Evolutionary conservation across 1,284 basidiomycete genomes (phyloP).

Genomic region (Cystobasidium sp.): DNA sequence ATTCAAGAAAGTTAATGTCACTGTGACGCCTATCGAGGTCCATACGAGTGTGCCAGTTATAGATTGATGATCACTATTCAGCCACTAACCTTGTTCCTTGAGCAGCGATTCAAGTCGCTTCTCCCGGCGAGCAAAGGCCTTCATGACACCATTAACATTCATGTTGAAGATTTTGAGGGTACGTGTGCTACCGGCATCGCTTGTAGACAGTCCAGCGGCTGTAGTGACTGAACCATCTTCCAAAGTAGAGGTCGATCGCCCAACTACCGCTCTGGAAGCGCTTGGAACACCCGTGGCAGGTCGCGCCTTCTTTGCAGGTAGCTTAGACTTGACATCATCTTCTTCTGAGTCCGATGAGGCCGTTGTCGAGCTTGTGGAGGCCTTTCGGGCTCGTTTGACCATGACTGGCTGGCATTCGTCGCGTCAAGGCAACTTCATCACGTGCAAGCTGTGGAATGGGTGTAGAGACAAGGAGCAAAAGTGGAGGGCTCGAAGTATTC

Average conservation of each 20-base stretch:
- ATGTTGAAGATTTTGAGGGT: conserved; percentile 40
- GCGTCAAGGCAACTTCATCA: not conserved
- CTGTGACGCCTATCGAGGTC: not conserved
- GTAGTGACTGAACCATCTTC: too few species aligned
- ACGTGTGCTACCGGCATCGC: not conserved
- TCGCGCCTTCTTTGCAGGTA: conserved; percentile 11
- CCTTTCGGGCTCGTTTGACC: not conserved
- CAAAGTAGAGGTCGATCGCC: not conserved
- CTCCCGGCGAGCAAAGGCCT: conserved; percentile 28
- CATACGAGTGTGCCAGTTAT: not conserved
- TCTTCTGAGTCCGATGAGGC: not conserved
- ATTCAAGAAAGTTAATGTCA: not conserved
- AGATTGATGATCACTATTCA: not conserved
- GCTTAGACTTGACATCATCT: not conserved
- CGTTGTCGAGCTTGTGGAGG: not conserved
- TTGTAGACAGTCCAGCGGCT: not conserved
- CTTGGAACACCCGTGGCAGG: too few species aligned
- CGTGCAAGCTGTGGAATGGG: not conserved
- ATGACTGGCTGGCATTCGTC: not conserved
- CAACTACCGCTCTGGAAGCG: not conserved
- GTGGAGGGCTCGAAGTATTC: not conserved
- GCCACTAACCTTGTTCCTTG: conserved; percentile 19
- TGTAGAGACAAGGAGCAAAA: not conserved
- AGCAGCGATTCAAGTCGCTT: conserved; percentile 28
- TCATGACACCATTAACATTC: conserved; percentile 42